Percentiles rank a stretch among this genome's conserved stretches.
Conservation (phyloP, 2,329 filamentous ascomycete genomes). For the Alternaria tenuissima region DNA sequence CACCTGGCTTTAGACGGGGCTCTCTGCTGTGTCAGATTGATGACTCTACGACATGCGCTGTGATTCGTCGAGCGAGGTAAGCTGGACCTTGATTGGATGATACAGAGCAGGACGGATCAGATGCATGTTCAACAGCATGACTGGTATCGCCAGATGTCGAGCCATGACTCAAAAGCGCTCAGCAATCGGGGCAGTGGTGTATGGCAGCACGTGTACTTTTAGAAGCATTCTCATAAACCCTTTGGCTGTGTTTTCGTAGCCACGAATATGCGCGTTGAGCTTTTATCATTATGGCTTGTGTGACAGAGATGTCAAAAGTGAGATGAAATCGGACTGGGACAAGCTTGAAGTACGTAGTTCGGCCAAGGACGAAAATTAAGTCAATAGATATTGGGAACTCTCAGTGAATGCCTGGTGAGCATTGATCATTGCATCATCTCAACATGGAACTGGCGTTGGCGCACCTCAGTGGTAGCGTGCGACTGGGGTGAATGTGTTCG, state of each 20-base stretch:
- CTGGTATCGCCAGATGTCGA: neutral
- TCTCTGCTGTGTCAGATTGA: constrained; percentile 1
- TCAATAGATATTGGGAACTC: neutral
- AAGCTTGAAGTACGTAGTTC: neutral
- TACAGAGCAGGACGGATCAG: neutral
- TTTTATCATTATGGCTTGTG: neutral
- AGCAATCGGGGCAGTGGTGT: constrained; percentile 9
- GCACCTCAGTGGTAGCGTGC: neutral
- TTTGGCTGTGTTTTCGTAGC: constrained; percentile 10
- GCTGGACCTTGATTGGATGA: constrained; percentile 1
- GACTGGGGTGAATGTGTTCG: constrained; percentile 8
- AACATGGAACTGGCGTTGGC: neutral
- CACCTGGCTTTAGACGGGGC: constrained; percentile 8
- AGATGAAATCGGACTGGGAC: neutral
- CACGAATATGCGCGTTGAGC: constrained; percentile 1
- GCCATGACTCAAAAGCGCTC: constrained; percentile 8
- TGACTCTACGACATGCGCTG: constrained; percentile 4
- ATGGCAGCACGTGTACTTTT: constrained; percentile 41
- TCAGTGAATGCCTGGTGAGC: neutral
- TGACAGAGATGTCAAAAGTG: neutral
- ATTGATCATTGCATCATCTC: neutral
- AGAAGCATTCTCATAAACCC: constrained; percentile 43
- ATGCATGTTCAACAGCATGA: constrained; percentile 4
- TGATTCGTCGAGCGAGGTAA: constrained; percentile 5
- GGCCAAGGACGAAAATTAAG: neutral